A percentile compares a stretch with the other conserved stretches of the same genome.
Evolutionary conservation across 2,329 filamentous ascomycete genomes (phyloP).

Genomic region (Rachicladosporium sp.): DNA sequence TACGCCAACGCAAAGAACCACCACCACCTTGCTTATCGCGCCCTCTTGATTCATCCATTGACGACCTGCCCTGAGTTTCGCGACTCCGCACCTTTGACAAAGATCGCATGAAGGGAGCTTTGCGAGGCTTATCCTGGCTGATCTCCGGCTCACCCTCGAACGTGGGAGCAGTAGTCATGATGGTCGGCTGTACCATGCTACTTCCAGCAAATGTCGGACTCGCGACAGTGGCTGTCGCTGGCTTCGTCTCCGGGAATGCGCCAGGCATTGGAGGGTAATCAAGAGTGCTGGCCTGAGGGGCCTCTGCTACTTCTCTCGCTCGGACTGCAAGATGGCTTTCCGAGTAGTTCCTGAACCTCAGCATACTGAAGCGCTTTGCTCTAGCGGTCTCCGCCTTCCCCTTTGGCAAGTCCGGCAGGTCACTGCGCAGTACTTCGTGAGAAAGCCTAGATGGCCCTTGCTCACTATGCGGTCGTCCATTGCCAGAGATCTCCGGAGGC

Average conservation of each 20-base stretch:
- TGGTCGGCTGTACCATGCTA: slow-evolving; percentile 37
- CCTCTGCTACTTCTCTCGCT: slow-evolving; percentile 53
- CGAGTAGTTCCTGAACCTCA: slow-evolving; percentile 83
- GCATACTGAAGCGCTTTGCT: slow-evolving; percentile 48
- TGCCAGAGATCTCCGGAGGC: background rate
- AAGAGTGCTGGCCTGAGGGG: too few species aligned
- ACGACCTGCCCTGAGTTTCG: slow-evolving; percentile 1
- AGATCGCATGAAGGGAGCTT: slow-evolving; percentile 16
- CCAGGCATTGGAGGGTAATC: too few species aligned
- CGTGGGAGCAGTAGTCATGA: slow-evolving; percentile 87
- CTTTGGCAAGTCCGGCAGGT: slow-evolving; percentile 11
- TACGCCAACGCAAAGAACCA: slow-evolving; percentile 13
- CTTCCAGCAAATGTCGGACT: too few species aligned
- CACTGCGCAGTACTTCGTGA: slow-evolving; percentile 15
- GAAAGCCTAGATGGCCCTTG: slow-evolving; percentile 9
- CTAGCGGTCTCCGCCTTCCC: slow-evolving; percentile 13
- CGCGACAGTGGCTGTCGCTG: too few species aligned
- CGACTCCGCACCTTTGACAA: slow-evolving; percentile 10
- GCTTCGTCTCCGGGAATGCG: too few species aligned
- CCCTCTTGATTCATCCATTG: slow-evolving; percentile 2
- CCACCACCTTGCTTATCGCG: slow-evolving; percentile 13
- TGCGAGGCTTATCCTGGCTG: slow-evolving; percentile 9
- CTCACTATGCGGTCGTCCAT: slow-evolving; percentile 8
- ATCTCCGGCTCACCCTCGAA: slow-evolving; percentile 25
- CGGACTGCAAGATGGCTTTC: slow-evolving; percentile 74